phyloP scores from a whole-genome alignment of 345 rosid species.

The Microthlaspi erraticum region DNA sequence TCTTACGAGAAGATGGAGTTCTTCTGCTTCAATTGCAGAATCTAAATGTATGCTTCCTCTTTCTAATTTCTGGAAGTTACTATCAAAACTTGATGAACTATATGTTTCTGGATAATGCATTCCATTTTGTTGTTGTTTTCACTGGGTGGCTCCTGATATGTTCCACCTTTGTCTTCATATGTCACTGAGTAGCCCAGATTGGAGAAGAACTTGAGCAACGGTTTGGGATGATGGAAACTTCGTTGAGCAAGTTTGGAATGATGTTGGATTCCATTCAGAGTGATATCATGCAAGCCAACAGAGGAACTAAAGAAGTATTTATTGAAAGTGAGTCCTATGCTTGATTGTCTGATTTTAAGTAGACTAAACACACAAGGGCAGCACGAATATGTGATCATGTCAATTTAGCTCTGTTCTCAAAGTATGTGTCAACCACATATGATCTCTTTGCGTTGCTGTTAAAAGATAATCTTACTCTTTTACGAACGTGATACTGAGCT shows the following conservation, averaged over 20 bases:
- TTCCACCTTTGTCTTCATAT: constrained; percentile 20
- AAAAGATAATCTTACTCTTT: constrained; percentile 4
- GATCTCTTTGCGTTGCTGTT: neutral
- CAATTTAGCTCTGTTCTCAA: neutral
- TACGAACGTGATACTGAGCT: constrained; percentile 1
- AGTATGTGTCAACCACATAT: neutral
- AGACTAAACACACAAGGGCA: neutral
- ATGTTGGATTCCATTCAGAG: constrained; percentile 81
- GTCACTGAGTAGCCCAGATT: constrained; percentile 57
- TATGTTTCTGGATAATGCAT: too few relatives aligned
- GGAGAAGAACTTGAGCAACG: constrained; percentile 76
- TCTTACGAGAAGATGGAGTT: constrained; percentile 64
- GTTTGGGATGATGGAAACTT: constrained; percentile 75
- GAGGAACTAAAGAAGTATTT: constrained; percentile 74
- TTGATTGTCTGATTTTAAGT: constrained; percentile 11
- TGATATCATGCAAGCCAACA: constrained; percentile 81
- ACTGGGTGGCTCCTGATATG: constrained; percentile 18
- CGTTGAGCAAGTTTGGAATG: constrained; percentile 75
- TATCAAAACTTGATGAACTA: too few relatives aligned
- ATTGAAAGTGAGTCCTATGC: constrained; percentile 66
- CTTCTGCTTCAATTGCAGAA: constrained; percentile 52
- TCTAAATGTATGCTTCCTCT: constrained; percentile 55
- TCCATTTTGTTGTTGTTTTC: neutral
- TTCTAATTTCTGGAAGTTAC: neutral
- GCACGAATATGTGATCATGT: neutral